A percentile compares a stretch with the other conserved stretches of the same genome.
These are phyloP conservation scores for Diaporthe vexans DNA, from an alignment of 2,329 filamentous ascomycete genomes.

Conservation along the genomic window DNA sequence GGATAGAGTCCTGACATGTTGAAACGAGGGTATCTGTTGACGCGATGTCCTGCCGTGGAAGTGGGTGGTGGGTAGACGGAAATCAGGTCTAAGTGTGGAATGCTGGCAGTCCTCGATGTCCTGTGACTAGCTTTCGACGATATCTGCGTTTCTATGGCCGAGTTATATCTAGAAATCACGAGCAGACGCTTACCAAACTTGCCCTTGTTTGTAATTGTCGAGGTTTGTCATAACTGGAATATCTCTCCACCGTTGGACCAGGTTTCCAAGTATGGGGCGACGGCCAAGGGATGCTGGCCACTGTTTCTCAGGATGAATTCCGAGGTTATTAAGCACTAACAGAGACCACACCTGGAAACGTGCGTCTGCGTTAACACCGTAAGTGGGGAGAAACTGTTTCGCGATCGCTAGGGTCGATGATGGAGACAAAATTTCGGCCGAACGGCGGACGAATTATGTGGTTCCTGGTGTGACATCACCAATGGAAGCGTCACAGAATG, in stretches of 20 bases:
- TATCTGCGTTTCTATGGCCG: background rate
- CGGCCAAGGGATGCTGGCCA: background rate
- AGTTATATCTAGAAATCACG: background rate
- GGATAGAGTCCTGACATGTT: slow-evolving; percentile 34
- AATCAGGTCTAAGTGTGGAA: background rate
- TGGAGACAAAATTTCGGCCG: slow-evolving; percentile 19
- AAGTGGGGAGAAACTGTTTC: slow-evolving; percentile 18
- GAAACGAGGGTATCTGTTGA: background rate
- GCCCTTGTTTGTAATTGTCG: background rate
- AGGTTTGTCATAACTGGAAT: background rate
- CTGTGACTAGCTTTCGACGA: background rate
- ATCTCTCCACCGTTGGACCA: background rate
- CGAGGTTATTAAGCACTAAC: slow-evolving; percentile 18
- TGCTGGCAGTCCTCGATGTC: background rate
- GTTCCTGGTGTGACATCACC: slow-evolving; percentile 13
- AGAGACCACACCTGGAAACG: background rate
- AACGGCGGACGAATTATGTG: slow-evolving; percentile 8
- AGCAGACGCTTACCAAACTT: slow-evolving; percentile 10
- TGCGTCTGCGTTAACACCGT: background rate
- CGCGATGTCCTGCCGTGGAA: background rate
- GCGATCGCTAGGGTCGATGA: background rate
- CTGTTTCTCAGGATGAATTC: background rate
- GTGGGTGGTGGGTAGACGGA: background rate
- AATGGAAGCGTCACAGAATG: background rate
- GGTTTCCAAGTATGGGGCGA: background rate